phyloP scores from a whole-genome alignment of 2,329 filamentous ascomycete species.

The Pseudofabraea citricarpa region DNA sequence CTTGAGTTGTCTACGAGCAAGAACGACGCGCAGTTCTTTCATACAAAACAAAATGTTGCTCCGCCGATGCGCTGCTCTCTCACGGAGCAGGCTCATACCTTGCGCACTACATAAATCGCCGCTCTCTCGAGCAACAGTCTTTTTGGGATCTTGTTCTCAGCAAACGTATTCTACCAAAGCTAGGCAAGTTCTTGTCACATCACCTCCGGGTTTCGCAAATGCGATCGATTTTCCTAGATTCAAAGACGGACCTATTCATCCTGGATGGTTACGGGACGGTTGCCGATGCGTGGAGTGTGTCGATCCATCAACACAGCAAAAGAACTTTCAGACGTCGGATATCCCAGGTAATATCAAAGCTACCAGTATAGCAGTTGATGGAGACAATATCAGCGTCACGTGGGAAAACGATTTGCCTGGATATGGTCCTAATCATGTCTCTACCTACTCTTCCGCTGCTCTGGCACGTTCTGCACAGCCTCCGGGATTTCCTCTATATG shows the following conservation, averaged over 20 bases:
- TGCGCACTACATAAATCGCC: no score
- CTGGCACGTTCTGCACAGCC: background rate
- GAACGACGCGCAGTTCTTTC: no score
- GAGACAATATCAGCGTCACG: background rate
- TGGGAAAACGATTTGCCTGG: background rate
- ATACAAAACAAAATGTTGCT: no score
- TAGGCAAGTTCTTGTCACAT: no score
- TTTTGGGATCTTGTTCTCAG: no score
- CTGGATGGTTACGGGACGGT: background rate
- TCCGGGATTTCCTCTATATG: no score
- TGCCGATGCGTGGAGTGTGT: background rate
- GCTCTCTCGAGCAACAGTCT: no score
- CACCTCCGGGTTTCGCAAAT: no score
- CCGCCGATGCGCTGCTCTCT: no score
- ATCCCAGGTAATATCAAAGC: background rate
- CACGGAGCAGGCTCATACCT: no score
- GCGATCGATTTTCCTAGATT: background rate
- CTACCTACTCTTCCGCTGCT: background rate
- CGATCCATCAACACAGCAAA: background rate
- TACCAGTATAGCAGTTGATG: background rate
- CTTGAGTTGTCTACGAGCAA: no score
- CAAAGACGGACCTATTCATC: background rate
- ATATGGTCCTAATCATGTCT: background rate
- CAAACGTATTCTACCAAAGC: no score
- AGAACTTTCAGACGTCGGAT: background rate